Evolutionary conservation across 108 stramenopile species (phyloP).

Genomic region (Cyclotella cryptica): DNA sequence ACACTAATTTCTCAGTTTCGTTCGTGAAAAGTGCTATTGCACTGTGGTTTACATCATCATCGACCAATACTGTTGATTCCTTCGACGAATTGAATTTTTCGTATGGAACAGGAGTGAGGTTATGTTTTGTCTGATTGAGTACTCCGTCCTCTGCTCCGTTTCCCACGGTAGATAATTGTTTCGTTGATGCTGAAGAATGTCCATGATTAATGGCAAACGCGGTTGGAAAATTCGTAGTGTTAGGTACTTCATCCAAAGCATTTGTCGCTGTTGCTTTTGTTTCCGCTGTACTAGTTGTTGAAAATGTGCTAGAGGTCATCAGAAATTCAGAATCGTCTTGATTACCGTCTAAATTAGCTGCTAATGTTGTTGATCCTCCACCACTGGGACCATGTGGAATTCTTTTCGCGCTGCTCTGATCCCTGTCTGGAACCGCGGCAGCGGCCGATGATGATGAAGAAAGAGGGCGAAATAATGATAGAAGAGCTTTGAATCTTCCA

Average conservation of each 20-base stretch:
- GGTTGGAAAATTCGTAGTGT: neutral
- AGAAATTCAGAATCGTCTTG: slow-evolving; percentile 1
- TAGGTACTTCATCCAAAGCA: neutral
- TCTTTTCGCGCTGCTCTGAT: neutral
- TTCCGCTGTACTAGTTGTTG: neutral
- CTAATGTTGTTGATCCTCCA: slow-evolving; percentile 4
- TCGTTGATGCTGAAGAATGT: neutral
- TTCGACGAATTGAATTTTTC: neutral
- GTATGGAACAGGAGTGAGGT: neutral
- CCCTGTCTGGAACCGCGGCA: neutral
- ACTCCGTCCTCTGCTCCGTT: neutral
- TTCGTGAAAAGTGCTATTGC: neutral
- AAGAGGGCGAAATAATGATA: neutral
- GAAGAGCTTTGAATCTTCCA: neutral
- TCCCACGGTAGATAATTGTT: neutral
- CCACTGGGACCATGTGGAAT: slow-evolving; percentile 16
- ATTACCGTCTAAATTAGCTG: neutral
- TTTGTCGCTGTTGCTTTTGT: no score
- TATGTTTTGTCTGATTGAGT: neutral
- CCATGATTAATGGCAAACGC: slow-evolving; percentile 12
- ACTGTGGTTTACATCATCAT: no score
- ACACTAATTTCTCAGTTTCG: neutral
- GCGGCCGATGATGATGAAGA: neutral
- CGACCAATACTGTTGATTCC: neutral
- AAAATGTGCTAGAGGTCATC: neutral